Base-by-base conservation (phyloP, 2,329 filamentous ascomycete species). In the Beauveria caledonica region DNA sequence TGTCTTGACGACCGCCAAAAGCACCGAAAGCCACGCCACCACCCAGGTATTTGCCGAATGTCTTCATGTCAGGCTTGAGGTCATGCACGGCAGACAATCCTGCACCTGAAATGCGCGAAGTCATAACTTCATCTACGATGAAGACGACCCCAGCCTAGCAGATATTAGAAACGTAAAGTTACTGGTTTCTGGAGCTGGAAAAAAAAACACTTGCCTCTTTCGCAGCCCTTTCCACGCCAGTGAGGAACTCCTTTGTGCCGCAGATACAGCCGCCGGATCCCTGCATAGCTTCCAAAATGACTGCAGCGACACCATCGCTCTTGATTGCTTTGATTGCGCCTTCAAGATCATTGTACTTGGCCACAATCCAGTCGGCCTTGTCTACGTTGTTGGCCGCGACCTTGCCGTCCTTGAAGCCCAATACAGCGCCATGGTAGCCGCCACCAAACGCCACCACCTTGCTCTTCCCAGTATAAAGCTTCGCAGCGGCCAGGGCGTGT, bases 121-220 rank as follows among this genome's bases (percentile, higher is more conserved):
- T 88, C 80, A 88, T 86, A 6, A 90, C 86, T 71, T 90, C 87
- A 68, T 90, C 87, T 15, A 88, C 73, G 40, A 90, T 84, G 64
- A 90, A 79, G 1, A 90, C 61, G 0, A 82, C 81, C 1, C 80
- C 80, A 0, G 75, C 70, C 66, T 78, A 19, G 13, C 3, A 7
- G 13, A 19, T 15, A 48, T 65, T 23, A 63, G 36, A 17, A 42
- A 54, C 29, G 53, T 40, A 5, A 3, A 17, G 13, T 17, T 19
- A 36, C 17, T 23, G 7, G 21, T n/a, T 19, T 36, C 17, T 40
- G 17, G 13, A 15, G 17, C 7, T n/a, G 23, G 7, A 7, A 50
- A 9, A 7, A 50, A 9, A 11, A 19, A 17, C 9, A 60, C 64
- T 63, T 48, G 68, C 69, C 57, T 74, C 71, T 33, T 70, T 73